Base-by-base conservation (phyloP, 2,329 filamentous ascomycete species). In the Claviceps spartinae region DNA sequence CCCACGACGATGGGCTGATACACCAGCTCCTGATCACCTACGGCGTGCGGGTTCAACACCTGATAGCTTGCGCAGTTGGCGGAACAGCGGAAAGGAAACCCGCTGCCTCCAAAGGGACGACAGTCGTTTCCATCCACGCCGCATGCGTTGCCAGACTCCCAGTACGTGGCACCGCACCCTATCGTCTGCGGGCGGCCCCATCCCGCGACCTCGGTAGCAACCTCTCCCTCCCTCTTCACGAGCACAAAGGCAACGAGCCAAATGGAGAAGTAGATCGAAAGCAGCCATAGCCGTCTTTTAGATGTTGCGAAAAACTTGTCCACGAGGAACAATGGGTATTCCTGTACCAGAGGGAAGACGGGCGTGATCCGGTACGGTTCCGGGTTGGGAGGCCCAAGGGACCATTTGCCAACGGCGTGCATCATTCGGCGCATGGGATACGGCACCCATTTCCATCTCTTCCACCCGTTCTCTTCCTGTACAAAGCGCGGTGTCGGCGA, bases 41-140 rank as follows among this genome's bases (percentile, higher is more conserved):
- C 85, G 7, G 86, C 85, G 58, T 86, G 78, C 18, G 85, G 83
- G 58, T 89, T 86, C 40, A 86, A 69, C 2, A 86, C 72, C 57
- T 78, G 72, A 52, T 79, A 78, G 60, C 76, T 78, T 45, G 76
- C 76, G 64, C 87, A 93, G 59, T 81, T 82, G 16, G 82, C 85
- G 1, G 85, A 81, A 60, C 87, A 93, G 51, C 83, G 75, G 62
- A 93, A 93, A 0, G 85, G 74, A 59, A 88, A 82, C 0, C 80
- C 79, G 52, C 72, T 78, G 56, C 81, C 82, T 53, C 76, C 77
- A 61, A 93, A 93, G 0, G 87, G 87, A 8, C 86, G 79, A 61
- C 87, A 93, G 49, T 80, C 72, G 54, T 81, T 79, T 6, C 87
- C 87, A 58, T 91, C 81, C 14, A 91, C 61, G 0, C 86, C 86